A percentile compares a stretch with the other conserved stretches of the same genome.
Evolutionary conservation across 208 protist genomes (phyloP).

Genomic region (Angomonas deanei): DNA sequence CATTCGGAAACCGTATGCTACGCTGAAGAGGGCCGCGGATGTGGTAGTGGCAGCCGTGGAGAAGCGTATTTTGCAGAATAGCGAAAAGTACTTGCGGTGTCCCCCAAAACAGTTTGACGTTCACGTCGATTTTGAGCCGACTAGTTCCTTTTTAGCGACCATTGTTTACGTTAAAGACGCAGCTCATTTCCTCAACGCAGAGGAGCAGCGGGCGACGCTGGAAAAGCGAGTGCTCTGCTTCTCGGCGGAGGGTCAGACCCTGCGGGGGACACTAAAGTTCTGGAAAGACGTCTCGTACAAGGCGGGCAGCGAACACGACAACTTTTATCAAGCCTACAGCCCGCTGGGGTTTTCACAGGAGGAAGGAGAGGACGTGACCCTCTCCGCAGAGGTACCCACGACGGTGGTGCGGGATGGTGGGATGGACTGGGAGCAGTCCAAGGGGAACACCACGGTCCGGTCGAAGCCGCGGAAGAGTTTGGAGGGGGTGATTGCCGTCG

Average conservation of each 20-base stretch:
- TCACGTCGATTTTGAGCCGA: conserved; percentile 59
- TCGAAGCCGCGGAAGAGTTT: conserved; percentile 18
- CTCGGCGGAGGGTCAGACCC: conserved; percentile 56
- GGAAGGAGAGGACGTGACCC: not conserved
- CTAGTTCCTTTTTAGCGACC: conserved; percentile 19
- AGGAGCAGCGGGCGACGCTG: conserved; percentile 17
- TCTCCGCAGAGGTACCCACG: not conserved
- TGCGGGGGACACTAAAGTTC: conserved; percentile 48
- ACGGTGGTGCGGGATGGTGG: conserved; percentile 1
- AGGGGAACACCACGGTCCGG: not conserved
- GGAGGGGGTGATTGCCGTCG: conserved; percentile 47
- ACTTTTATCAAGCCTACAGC: conserved; percentile 9
- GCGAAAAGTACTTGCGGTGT: not conserved
- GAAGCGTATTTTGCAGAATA: not conserved
- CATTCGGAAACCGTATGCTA: conserved; percentile 27
- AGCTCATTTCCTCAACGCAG: conserved; percentile 21
- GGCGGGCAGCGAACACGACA: conserved; percentile 17
- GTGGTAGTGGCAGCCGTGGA: conserved; percentile 8
- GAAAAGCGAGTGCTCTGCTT: conserved; percentile 32
- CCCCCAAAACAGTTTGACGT: conserved; percentile 25
- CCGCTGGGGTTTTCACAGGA: conserved; percentile 20
- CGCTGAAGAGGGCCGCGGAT: conserved; percentile 15
- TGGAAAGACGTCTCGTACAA: conserved; percentile 40
- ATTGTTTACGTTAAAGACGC: conserved; percentile 43
- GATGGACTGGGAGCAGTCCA: not conserved